phyloP scores from a whole-genome alignment of 2,329 filamentous ascomycete species.

The Rhexocercosporidium sp. region DNA sequence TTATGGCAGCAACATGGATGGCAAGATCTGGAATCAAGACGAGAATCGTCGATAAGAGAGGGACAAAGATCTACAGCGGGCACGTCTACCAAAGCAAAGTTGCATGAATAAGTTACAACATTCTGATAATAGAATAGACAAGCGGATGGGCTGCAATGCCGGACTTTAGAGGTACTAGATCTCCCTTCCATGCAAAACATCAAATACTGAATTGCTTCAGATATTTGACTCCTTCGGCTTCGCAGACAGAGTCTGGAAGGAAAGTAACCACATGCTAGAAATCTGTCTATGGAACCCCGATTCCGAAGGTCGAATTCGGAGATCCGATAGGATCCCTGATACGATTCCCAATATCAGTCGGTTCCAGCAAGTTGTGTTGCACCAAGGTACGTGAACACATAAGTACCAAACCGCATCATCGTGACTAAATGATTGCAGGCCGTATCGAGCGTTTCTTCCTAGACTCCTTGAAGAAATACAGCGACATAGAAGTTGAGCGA shows the following conservation, averaged over 20 bases:
- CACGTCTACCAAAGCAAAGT: background rate
- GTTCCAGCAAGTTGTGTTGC: constrained; percentile 70
- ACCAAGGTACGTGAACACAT: constrained; percentile 58
- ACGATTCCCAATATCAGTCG: constrained; percentile 64
- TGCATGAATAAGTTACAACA: background rate
- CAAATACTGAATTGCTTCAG: constrained; percentile 55
- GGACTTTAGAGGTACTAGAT: constrained; percentile 63
- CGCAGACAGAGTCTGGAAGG: constrained; percentile 66
- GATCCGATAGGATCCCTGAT: constrained; percentile 66
- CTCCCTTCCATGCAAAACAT: constrained; percentile 59
- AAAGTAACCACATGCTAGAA: constrained; percentile 72
- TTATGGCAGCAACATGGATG: constrained; percentile 57
- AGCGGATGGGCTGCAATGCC: constrained; percentile 66
- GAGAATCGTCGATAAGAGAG: constrained; percentile 53
- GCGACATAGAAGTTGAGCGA: constrained; percentile 62
- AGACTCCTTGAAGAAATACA: constrained; percentile 61
- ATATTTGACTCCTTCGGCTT: constrained; percentile 78
- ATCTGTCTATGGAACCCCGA: constrained; percentile 68
- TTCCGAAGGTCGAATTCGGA: constrained; percentile 58
- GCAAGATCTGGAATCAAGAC: constrained; percentile 53
- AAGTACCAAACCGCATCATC: background rate
- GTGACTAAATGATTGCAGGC: constrained; percentile 24
- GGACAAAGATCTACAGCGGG: constrained; percentile 41
- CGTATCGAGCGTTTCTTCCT: constrained; percentile 71
- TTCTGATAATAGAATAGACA: constrained; percentile 50